Conservation (phyloP, 495 filamentous ascomycete species). For the Tuber indicum region DNA sequence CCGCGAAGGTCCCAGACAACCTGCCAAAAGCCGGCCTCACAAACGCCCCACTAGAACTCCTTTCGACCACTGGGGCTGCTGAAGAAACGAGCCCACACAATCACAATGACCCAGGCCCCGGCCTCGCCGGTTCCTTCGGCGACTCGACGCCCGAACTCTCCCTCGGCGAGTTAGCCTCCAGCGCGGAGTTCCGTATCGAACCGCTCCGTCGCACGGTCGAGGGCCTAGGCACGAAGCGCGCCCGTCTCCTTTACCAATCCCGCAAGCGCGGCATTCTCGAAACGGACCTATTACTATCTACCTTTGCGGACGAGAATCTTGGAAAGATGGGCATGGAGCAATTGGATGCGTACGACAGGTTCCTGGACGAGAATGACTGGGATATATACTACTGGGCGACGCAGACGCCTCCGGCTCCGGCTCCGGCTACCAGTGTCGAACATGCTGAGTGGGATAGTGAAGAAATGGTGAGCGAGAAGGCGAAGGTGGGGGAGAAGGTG, state of each 20-base stretch:
- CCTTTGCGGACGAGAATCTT: constrained; percentile 80
- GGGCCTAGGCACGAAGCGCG: constrained; percentile 72
- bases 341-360: constrained; percentile 77
- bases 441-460: constrained; percentile 28
- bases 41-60: constrained; percentile 56
- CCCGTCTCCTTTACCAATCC: constrained; percentile 90
- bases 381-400: constrained; percentile 99
- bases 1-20: constrained; percentile 51
- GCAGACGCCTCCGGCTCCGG: constrained; percentile 57
- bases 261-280: constrained; percentile 95
- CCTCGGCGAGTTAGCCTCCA: constrained; percentile 81
- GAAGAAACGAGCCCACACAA: constrained; percentile 3
- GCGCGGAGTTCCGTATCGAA: constrained; percentile 81
- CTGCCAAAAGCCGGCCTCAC: constrained; percentile 56
- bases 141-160: constrained; percentile 57
- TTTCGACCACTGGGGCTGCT: neutral
- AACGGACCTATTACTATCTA: constrained; percentile 89
- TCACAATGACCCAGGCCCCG: constrained; percentile 8
- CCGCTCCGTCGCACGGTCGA: constrained; percentile 75
- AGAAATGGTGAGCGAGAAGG: neutral
- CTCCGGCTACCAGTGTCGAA: constrained; percentile 49
- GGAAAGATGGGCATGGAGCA: constrained; percentile 62
- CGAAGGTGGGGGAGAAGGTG: constrained; percentile 41
- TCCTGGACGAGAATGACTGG: constrained; percentile 99
- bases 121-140: constrained; percentile 27